These are phyloP conservation scores for Colletotrichum abscissum DNA, from an alignment of 2,329 filamentous ascomycete genomes.

Conservation along the genomic window DNA sequence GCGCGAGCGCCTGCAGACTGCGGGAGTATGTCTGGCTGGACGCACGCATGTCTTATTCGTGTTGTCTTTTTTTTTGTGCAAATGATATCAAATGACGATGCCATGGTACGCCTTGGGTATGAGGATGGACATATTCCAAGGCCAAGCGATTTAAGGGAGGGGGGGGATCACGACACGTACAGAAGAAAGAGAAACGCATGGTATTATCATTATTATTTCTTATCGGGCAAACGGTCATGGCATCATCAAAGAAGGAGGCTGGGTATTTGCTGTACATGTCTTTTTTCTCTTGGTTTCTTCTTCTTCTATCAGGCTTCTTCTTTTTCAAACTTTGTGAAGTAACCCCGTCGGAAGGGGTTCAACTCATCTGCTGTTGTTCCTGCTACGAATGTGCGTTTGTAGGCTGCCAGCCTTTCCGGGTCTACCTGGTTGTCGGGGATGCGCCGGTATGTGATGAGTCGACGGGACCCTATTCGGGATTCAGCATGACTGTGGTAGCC, in stretches of 20 bases:
- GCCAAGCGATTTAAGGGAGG: background rate
- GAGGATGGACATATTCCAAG: slow-evolving; percentile 12
- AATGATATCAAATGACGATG: slow-evolving; percentile 33
- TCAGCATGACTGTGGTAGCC: slow-evolving; percentile 27
- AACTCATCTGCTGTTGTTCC: slow-evolving; percentile 68
- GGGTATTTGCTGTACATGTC: slow-evolving; percentile 25
- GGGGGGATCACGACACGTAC: slow-evolving; percentile 1
- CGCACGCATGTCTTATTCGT: background rate
- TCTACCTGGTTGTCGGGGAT: slow-evolving; percentile 70
- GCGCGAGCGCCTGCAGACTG: background rate
- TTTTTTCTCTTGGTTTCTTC: background rate
- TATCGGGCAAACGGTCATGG: slow-evolving; percentile 26
- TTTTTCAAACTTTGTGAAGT: slow-evolving; percentile 66
- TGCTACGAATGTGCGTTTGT: slow-evolving; percentile 40
- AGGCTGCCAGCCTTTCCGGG: slow-evolving; percentile 50
- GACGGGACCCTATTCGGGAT: slow-evolving; percentile 76
- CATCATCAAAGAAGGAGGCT: slow-evolving; percentile 28
- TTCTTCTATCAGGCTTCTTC: slow-evolving; percentile 37
- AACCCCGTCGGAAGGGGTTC: slow-evolving; percentile 69
- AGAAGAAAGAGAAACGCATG: background rate
- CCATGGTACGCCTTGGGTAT: slow-evolving; percentile 29
- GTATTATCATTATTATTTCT: slow-evolving; percentile 7
- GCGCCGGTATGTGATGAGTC: slow-evolving; percentile 87
- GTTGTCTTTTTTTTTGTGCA: background rate
- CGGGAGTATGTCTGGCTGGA: slow-evolving; percentile 2